Evolutionary conservation across 1,139 yeast species (phyloP), one percentile per base, ranked within the genome.

Genomic region (Hemisphaericaspora xylanilytica): DNA sequence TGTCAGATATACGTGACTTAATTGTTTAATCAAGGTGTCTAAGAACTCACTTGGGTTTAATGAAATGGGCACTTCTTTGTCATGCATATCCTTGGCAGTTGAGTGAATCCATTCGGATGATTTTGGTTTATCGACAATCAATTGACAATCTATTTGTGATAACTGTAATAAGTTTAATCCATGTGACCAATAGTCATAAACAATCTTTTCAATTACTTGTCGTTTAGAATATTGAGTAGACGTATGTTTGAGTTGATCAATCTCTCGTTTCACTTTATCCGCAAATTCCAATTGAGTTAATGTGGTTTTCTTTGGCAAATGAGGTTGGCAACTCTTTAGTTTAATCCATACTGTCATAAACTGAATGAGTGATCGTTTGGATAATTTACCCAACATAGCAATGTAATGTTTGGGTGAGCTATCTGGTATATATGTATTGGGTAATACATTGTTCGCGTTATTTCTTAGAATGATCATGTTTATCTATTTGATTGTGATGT

Each of bases 71-170:
- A 58, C 60, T 35, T 63, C 67, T 12, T 58, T 49, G 2, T 59
- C 67, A 12, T 54, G 44, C 3, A 68, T 54, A 45, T 76, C 73
- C 43, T 63, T 59, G 0, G 81, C 75, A 0, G 79, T 73, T 2
- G 86, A 77, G 35, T 75, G 73, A 3, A 72, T 63, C 90, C 95
- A 85, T 17, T 58, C 58, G 48, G 66, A 73, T 1, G 67, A 46
- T 31, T 63, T 61, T 0, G 86, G 81, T 35, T 73, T 70, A 48
- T 81, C 83, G 4, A 83, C 74, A 29, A 85, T 64, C 33, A 73
- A 54, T 48, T 80, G 85, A 42, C 85, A 76, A 50, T 86, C 95
- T 7, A 85, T 61, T 47, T 85, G 90, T 0, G 95, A 84, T 33
- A 81, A 56, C 53, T 86, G 95, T 14, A 79, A 66, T 5, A 85